A percentile compares a stretch with the other conserved stretches of the same genome.
These are phyloP conservation scores for Erodium chrysanthum DNA, from an alignment of 441 rosid species.

Conservation along the genomic window DNA sequence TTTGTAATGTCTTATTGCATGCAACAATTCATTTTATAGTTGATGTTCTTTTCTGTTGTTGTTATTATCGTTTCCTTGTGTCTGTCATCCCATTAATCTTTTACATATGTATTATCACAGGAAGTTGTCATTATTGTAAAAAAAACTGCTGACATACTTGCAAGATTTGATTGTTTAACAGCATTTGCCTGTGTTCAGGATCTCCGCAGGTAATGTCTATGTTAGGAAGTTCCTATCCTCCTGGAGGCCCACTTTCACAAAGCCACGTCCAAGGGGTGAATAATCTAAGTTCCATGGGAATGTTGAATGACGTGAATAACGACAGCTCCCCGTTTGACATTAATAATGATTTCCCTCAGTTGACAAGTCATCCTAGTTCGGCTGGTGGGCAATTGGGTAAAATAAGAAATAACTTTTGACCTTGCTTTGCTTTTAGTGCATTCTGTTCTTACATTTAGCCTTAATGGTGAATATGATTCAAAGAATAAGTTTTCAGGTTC, in stretches of 20 bases:
- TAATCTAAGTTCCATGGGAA: slow-evolving; percentile 74
- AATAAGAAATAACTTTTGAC: slow-evolving; percentile 10
- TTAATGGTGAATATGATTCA: slow-evolving; percentile 18
- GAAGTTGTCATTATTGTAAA: not conserved
- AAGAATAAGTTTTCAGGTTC: slow-evolving; percentile 46
- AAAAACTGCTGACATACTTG: not conserved
- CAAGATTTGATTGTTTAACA: not conserved
- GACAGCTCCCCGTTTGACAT: slow-evolving; percentile 86
- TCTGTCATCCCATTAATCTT: not conserved
- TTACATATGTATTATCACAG: not conserved
- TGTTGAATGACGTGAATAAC: slow-evolving; percentile 70
- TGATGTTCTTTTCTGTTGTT: not conserved
- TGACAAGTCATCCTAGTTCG: slow-evolving; percentile 84
- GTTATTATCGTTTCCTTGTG: not conserved
- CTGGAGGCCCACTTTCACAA: slow-evolving; percentile 82
- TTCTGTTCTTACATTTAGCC: slow-evolving; percentile 9
- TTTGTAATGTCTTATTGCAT: not conserved
- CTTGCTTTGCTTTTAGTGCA: slow-evolving; percentile 14
- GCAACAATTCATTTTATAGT: not conserved
- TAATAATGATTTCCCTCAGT: slow-evolving; percentile 81
- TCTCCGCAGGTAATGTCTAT: slow-evolving; percentile 81
- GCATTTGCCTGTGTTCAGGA: slow-evolving; percentile 45
- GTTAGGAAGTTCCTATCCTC: slow-evolving; percentile 63
- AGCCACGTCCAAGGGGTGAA: slow-evolving; percentile 77
- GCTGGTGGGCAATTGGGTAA: slow-evolving; percentile 92